Evolutionary conservation across 1,284 basidiomycete species (phyloP).

Genomic region (Trametes polyzona): DNA sequence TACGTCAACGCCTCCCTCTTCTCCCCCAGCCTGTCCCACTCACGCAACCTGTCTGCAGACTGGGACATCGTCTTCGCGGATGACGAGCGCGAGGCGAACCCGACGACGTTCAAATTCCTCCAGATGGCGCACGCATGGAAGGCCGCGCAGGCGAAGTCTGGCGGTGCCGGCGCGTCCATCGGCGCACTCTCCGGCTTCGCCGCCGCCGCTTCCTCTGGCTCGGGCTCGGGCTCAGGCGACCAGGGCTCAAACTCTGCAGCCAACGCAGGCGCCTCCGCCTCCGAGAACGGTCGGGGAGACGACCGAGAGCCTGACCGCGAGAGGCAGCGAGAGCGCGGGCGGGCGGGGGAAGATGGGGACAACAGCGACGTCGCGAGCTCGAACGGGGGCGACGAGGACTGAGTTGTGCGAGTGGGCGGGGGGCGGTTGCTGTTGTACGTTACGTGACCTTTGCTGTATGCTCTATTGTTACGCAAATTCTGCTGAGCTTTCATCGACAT

Average conservation of each 20-base stretch:
- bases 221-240: no score
- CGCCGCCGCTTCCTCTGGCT: slow-evolving; percentile 15
- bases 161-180: slow-evolving; percentile 28
- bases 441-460: not conserved
- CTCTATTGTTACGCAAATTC: not conserved
- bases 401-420: not conserved
- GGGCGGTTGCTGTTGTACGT: not conserved
- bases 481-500: not conserved
- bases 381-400: slow-evolving; percentile 29
- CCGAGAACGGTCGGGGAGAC: no score
- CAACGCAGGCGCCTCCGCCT: no score
- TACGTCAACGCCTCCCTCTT: slow-evolving; percentile 40
- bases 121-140: slow-evolving; percentile 94
- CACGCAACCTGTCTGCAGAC: slow-evolving; percentile 49
- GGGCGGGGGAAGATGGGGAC: slow-evolving; percentile 29
- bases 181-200: slow-evolving; percentile 29
- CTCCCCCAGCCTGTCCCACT: slow-evolving; percentile 40
- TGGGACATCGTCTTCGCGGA: slow-evolving; percentile 96
- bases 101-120: slow-evolving; percentile 91
- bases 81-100: slow-evolving; percentile 91
- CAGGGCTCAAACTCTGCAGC: no score
- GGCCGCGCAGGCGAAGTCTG: slow-evolving; percentile 43
- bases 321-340: slow-evolving; percentile 1
- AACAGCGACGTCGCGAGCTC: slow-evolving; percentile 42
- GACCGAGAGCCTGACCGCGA: no score